Percentiles rank a stretch among this genome's conserved stretches.
Evolutionary conservation across 345 rosid genomes (phyloP).

Genomic region (Viola odorata): DNA sequence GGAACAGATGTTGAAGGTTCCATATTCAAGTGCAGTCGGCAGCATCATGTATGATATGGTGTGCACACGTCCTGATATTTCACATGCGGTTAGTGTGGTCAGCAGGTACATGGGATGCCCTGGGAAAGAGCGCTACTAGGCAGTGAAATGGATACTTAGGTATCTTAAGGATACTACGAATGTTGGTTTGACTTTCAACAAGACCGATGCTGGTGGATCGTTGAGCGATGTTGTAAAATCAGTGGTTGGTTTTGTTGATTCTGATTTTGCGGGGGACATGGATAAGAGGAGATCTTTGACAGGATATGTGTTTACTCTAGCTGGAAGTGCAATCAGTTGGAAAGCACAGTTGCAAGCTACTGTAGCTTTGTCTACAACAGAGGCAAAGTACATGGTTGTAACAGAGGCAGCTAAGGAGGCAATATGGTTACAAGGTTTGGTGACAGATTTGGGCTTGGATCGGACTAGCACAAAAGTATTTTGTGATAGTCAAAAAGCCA

Average conservation of each 20-base stretch:
- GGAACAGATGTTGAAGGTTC: neutral
- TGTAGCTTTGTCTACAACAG: neutral
- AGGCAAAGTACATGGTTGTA: neutral
- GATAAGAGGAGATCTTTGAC: neutral
- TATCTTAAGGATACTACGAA: neutral
- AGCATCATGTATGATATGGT: conserved; percentile 1
- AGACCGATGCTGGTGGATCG: neutral
- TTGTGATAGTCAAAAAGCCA: neutral
- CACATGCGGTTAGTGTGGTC: neutral
- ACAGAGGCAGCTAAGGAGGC: neutral
- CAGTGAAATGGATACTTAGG: neutral
- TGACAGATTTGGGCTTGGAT: neutral
- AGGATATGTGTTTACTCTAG: conserved; percentile 1
- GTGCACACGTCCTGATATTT: neutral
- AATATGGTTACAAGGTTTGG: neutral
- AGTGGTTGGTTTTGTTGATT: neutral
- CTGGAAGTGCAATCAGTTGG: neutral
- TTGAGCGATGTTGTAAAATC: neutral
- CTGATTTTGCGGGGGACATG: neutral
- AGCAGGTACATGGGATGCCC: neutral
- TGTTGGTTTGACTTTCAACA: neutral
- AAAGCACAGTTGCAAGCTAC: neutral
- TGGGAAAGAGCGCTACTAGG: neutral
- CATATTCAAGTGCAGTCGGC: neutral
- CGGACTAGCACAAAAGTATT: neutral